phyloP scores from a whole-genome alignment of 2,329 filamentous ascomycete species.

The Colletotrichum spinosum region DNA sequence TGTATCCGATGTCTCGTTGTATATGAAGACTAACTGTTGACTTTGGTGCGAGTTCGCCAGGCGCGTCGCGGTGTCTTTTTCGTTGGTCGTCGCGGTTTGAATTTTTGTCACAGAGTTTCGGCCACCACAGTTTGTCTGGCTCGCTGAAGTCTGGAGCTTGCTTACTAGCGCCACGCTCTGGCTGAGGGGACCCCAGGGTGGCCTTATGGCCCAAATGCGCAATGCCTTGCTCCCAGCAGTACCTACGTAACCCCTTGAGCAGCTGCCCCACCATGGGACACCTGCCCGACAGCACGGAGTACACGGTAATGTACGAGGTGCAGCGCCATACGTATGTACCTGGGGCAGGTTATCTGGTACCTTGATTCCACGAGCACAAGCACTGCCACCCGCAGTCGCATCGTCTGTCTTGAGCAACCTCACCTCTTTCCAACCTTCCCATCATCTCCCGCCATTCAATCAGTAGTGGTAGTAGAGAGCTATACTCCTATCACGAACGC shows the following conservation, averaged over 20 bases:
- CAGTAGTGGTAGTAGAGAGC: slow-evolving; percentile 92
- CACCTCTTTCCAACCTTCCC: background rate
- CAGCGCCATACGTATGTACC: slow-evolving; percentile 26
- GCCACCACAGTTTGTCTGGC: slow-evolving; percentile 27
- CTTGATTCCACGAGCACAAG: background rate
- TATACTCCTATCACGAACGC: slow-evolving; percentile 79
- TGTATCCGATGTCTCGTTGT: background rate
- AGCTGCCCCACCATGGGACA: slow-evolving; percentile 31
- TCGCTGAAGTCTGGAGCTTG: slow-evolving; percentile 22
- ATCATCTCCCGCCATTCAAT: slow-evolving; percentile 13
- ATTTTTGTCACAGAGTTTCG: slow-evolving; percentile 23
- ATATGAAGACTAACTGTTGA: background rate
- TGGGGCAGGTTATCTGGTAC: no score
- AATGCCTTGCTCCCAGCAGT: background rate
- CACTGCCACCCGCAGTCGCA: slow-evolving; percentile 27
- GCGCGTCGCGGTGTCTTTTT: slow-evolving; percentile 11
- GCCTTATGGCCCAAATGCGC: slow-evolving; percentile 22
- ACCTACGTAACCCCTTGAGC: slow-evolving; percentile 19
- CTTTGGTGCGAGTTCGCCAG: background rate
- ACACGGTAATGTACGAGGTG: slow-evolving; percentile 11
- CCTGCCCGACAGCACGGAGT: background rate
- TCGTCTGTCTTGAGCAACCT: slow-evolving; percentile 12
- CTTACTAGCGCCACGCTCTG: slow-evolving; percentile 15
- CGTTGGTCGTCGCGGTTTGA: slow-evolving; percentile 24
- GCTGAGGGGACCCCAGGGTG: slow-evolving; percentile 26